These are phyloP conservation scores for Cutaneotrichosporon curvatum DNA, from an alignment of 1,284 basidiomycete genomes.

Conservation along the genomic window DNA sequence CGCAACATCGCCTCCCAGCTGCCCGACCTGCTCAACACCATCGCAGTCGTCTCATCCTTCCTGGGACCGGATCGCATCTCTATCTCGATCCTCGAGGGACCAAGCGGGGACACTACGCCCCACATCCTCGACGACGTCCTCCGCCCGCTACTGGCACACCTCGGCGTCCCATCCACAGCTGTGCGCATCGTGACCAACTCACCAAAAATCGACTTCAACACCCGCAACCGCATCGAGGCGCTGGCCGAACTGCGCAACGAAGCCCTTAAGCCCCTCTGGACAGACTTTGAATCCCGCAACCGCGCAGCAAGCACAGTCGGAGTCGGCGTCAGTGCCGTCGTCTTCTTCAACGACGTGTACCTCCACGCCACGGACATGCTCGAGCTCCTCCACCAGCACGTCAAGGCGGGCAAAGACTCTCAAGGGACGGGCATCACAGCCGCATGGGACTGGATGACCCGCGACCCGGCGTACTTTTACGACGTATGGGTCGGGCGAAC, in stretches of 20 bases:
- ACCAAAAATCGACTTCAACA: constrained; percentile 32
- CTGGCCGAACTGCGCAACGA: constrained; percentile 42
- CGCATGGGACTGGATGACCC: constrained; percentile 44
- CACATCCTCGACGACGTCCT: constrained; percentile 33
- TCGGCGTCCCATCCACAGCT: constrained; percentile 29
- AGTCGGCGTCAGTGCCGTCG: constrained; percentile 27
- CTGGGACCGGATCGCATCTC: constrained; percentile 34
- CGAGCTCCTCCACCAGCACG: constrained; percentile 43
- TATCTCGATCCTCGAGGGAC: constrained; percentile 45
- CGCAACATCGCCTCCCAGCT: constrained; percentile 39
- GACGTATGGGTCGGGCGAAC: constrained; percentile 46
- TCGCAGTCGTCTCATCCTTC: constrained; percentile 34
- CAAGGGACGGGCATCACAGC: constrained; percentile 36
- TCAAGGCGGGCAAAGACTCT: constrained; percentile 16
- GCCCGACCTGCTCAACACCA: constrained; percentile 40
- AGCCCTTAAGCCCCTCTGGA: constrained; percentile 41
- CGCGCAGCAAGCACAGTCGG: constrained; percentile 8
- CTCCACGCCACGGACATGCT: constrained; percentile 37
- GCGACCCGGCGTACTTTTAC: constrained; percentile 42
- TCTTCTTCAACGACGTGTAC: constrained; percentile 47
- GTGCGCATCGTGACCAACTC: constrained; percentile 33
- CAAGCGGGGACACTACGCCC: constrained; percentile 40
- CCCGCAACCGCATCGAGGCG: constrained; percentile 41
- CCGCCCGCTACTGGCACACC: constrained; percentile 25
- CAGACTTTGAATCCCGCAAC: constrained; percentile 10